Evolutionary conservation across 371 early-diverging fungal species (phyloP).

Genomic region (Apophysomyces sp.): DNA sequence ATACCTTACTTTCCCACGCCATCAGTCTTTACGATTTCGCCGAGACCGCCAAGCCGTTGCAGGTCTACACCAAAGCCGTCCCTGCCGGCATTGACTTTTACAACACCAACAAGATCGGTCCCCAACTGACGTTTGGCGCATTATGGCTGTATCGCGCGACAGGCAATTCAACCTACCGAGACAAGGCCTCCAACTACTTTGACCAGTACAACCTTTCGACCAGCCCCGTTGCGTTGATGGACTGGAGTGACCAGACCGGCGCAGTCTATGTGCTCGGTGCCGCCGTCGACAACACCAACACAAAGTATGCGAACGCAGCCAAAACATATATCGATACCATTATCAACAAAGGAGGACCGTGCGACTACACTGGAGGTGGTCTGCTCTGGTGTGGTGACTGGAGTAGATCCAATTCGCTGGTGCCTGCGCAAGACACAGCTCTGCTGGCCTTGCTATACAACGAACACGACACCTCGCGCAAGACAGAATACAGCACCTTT

Average conservation of each 20-base stretch:
- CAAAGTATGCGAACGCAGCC: conserved; percentile 18
- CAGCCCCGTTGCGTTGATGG: conserved; percentile 17
- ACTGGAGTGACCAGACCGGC: conserved; percentile 45
- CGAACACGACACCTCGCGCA: conserved; percentile 8
- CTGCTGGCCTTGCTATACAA: conserved; percentile 18
- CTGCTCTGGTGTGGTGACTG: conserved; percentile 41
- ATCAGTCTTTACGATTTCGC: conserved; percentile 45
- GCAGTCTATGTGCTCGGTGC: conserved; percentile 41
- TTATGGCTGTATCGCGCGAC: conserved; percentile 59
- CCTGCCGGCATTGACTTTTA: conserved; percentile 46
- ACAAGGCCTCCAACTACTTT: conserved; percentile 19
- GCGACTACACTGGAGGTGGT: conserved; percentile 43
- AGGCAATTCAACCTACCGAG: conserved; percentile 30
- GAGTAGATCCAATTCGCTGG: conserved; percentile 37
- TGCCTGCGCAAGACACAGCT: conserved; percentile 24
- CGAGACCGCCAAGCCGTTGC: conserved; percentile 36
- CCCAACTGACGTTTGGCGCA: conserved; percentile 55
- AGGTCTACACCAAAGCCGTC: conserved; percentile 41
- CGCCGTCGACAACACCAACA: conserved; percentile 6
- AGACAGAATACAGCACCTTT: conserved; percentile 35
- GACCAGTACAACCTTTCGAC: conserved; percentile 14
- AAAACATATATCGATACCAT: conserved; percentile 21
- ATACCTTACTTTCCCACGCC: conserved; percentile 23
- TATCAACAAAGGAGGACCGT: conserved; percentile 24
- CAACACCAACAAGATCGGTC: conserved; percentile 41